A percentile compares a stretch with the other conserved stretches of the same genome.
phyloP scores from a whole-genome alignment of 768 basidiomycete genomes.

The Tricholoma sp. region DNA sequence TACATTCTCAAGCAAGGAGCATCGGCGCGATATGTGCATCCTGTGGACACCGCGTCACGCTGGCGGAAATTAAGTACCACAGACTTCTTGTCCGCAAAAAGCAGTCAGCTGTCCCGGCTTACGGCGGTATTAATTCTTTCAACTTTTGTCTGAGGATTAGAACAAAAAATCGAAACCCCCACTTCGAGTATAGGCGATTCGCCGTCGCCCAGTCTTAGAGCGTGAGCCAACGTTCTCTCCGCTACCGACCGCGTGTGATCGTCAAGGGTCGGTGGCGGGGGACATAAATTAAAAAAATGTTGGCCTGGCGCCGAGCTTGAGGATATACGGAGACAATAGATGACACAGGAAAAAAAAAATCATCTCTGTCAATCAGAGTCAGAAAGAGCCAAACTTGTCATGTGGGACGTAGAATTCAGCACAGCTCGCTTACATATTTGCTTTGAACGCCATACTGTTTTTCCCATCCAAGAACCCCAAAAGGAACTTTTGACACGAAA shows the following conservation, averaged over 20 bases:
- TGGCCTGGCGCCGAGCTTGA: background rate
- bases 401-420: background rate
- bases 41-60: background rate
- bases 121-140: background rate
- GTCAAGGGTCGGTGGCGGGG: background rate
- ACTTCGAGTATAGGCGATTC: background rate
- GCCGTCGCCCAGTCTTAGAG: background rate
- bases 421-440: background rate
- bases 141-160: background rate
- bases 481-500: background rate
- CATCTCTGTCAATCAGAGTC: background rate
- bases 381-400: background rate
- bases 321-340: background rate
- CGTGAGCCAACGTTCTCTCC: background rate
- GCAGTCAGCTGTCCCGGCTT: background rate
- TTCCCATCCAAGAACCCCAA: background rate
- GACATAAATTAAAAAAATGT: background rate
- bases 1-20: background rate
- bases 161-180: background rate
- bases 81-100: background rate
- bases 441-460: background rate
- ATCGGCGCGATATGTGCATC: background rate
- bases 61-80: background rate
- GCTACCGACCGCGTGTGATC: background rate
- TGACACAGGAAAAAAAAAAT: background rate